phyloP scores from a whole-genome alignment of 306 rosid genomes.

The Albizia julibrissin region DNA sequence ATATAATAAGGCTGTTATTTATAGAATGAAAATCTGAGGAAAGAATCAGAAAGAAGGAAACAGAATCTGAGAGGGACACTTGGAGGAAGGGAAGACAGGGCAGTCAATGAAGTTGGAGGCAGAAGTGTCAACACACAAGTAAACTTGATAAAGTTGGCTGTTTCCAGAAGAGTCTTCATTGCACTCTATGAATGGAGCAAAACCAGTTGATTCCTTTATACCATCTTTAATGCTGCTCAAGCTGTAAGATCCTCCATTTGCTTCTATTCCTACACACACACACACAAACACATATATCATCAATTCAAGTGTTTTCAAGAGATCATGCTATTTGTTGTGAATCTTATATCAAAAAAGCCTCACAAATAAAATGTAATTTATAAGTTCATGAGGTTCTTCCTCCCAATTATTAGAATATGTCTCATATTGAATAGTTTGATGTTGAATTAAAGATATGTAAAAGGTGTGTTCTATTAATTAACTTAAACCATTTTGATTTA shows the following conservation, averaged over 20 bases:
- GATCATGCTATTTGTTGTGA: too few species aligned
- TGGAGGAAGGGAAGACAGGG: conserved; percentile 40
- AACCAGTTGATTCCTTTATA: conserved; percentile 43
- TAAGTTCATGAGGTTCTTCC: too few species aligned
- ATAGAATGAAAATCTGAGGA: not conserved
- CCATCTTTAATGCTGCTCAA: conserved; percentile 42
- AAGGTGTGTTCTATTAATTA: too few species aligned
- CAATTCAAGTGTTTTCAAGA: too few species aligned
- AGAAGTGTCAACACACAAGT: conserved; percentile 54
- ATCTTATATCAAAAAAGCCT: too few species aligned
- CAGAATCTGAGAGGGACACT: conserved; percentile 34
- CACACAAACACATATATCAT: not conserved
- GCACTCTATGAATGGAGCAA: conserved; percentile 49
- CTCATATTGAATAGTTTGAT: too few species aligned
- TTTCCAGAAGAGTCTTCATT: conserved; percentile 49
- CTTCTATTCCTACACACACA: conserved; percentile 39
- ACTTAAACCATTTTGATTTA: too few species aligned
- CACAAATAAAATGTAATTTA: too few species aligned
- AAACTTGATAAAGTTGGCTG: conserved; percentile 56
- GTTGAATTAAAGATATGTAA: too few species aligned
- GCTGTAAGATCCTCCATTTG: conserved; percentile 53
- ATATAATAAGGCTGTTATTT: not conserved
- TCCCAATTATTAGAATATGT: too few species aligned
- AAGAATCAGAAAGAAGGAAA: conserved; percentile 45
- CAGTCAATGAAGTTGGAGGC: conserved; percentile 46